Base-by-base conservation (phyloP, 2,329 filamentous ascomycete species). In the Pestalotiopsis sp. region DNA sequence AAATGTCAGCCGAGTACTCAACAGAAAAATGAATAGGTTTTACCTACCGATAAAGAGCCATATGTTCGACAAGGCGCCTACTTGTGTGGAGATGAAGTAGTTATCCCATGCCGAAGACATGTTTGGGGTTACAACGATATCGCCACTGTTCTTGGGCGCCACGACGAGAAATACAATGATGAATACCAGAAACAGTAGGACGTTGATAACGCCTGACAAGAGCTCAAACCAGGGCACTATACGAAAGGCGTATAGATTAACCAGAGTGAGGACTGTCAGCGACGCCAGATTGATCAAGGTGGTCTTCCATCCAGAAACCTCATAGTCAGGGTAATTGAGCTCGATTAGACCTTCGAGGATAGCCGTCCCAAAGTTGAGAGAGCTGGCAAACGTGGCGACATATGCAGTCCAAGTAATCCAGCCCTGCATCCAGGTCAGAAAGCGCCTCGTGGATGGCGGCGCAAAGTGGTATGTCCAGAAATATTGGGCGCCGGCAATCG, bases 381-480 rank as follows among this genome's bases (percentile, higher is more conserved):
- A 57, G 25, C 60, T 64, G 27, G 68, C 68, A 13, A 69, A 64
- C 9, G 61, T 67, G 12, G 68, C 65, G 39, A 69, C 66, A 23
- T 68, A 69, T 6, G 66, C 68, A 11, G 66, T 64, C 68, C 68
- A 69, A 2, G 68, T 69, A 1, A 67, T 60, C 66, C 66, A 69
- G 3, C 68, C 68, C 27, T 69, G 68, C 13, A 69, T 31, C 68
- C 68, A 69, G n/a, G 68, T 68, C 12, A 69, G 56, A 41, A 69
- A 69, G 27, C 66, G 66, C 66, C 52, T 63, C 49, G 38, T 63
- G 49, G 60, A 25, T 4, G 25, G 27, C 20, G 68, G 68, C 3
- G 68, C 52, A 66, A 68, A 69, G 25, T 64, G 60, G 39, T 69
- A 68, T 11, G 68, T 69, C 68, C 68, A 69, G 36, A 64, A 69